phyloP scores from a whole-genome alignment of 495 filamentous ascomycete genomes.

The Corynascus novoguineensis region DNA sequence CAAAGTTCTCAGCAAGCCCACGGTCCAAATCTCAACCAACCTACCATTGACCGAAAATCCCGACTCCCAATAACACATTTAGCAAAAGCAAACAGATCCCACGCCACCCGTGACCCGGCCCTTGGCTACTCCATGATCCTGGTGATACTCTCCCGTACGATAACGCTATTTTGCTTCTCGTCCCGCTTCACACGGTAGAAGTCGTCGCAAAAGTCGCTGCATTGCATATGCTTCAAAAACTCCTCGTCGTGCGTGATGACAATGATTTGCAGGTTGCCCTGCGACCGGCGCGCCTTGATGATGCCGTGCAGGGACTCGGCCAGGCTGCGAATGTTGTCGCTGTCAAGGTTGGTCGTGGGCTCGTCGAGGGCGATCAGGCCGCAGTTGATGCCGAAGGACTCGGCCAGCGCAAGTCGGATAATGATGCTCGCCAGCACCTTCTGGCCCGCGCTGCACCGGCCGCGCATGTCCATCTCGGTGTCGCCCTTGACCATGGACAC shows the following conservation, averaged over 20 bases:
- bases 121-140: slow-evolving; percentile 41
- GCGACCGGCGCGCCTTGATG: slow-evolving; percentile 73
- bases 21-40: neutral
- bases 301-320: slow-evolving; percentile 81
- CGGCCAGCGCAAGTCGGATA: slow-evolving; percentile 91
- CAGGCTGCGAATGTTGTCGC: slow-evolving; percentile 85
- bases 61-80: neutral
- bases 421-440: slow-evolving; percentile 96
- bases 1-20: neutral
- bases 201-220: slow-evolving; percentile 85
- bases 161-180: slow-evolving; percentile 79
- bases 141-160: slow-evolving; percentile 65
- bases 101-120: too few species aligned
- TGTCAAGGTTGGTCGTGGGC: slow-evolving; percentile 94
- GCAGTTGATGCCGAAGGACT: slow-evolving; percentile 95
- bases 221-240: slow-evolving; percentile 88
- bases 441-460: slow-evolving; percentile 92
- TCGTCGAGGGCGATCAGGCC: slow-evolving; percentile 96
- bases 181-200: slow-evolving; percentile 84
- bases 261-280: slow-evolving; percentile 95
- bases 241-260: slow-evolving; percentile 99
- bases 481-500: slow-evolving; percentile 98
- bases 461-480: slow-evolving; percentile 99
- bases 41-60: neutral
- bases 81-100: neutral